These are phyloP conservation scores for Xanthoconium stramineum DNA, from an alignment of 768 basidiomycete species.

Conservation along the genomic window DNA sequence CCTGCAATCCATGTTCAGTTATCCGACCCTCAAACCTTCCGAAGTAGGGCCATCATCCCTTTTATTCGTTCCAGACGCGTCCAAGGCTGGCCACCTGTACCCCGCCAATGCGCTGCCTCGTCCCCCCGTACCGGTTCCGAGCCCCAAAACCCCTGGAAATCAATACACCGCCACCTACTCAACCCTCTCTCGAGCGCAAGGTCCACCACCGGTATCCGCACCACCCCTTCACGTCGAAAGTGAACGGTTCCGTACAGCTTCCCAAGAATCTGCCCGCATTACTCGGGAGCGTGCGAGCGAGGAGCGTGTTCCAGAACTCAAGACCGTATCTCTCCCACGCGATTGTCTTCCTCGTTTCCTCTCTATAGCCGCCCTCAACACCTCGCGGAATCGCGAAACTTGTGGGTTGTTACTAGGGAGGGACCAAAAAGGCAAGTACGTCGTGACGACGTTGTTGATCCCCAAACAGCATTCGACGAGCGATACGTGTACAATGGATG, in stretches of 20 bases:
- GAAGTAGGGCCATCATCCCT: constrained; percentile 41
- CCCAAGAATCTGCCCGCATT: constrained; percentile 35
- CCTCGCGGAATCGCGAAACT: constrained; percentile 75
- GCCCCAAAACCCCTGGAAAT: constrained; percentile 2
- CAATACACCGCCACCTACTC: constrained; percentile 24
- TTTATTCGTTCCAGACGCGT: constrained; percentile 40
- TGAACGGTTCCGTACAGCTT: constrained; percentile 32
- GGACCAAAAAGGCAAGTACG: constrained; percentile 52
- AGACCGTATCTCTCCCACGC: constrained; percentile 65
- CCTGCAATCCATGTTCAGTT: constrained; percentile 68
- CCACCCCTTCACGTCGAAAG: constrained; percentile 23
- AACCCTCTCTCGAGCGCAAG: constrained; percentile 26
- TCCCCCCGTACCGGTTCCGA: constrained; percentile 21
- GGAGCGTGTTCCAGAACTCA: constrained; percentile 45
- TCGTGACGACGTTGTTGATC: constrained; percentile 79
- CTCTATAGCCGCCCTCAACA: constrained; percentile 75
- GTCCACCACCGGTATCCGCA: constrained; percentile 19
- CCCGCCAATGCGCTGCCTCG: constrained; percentile 34
- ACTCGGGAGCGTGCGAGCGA: constrained; percentile 26
- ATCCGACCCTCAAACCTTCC: constrained; percentile 31
- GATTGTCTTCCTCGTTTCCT: constrained; percentile 75
- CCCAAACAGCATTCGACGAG: constrained; percentile 87
- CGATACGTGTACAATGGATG: constrained; percentile 91
- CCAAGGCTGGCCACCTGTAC: constrained; percentile 28
- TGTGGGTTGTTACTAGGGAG: constrained; percentile 84